Percentiles rank a stretch among this genome's conserved stretches.
These are phyloP conservation scores for Dictyophora rubrovolvata DNA, from an alignment of 768 basidiomycete genomes.

Conservation along the genomic window DNA sequence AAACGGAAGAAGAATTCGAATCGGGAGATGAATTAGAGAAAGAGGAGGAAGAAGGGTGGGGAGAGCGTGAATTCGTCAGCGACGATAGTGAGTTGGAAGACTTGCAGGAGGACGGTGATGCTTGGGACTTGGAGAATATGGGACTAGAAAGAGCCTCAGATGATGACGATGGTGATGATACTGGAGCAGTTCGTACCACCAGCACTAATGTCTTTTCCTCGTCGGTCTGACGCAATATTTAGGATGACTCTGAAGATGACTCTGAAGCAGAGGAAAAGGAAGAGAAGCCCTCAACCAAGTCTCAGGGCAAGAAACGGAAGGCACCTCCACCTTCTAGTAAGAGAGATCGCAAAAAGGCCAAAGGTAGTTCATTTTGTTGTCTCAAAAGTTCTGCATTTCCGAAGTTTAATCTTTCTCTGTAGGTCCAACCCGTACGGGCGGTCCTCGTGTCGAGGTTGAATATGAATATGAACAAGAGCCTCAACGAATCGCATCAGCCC, in stretches of 20 bases:
- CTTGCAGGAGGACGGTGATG: conserved; percentile 20
- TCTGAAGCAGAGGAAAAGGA: conserved; percentile 20
- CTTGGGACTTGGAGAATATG: conserved; percentile 28
- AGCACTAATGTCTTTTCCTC: not conserved
- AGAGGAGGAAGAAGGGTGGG: conserved; percentile 39
- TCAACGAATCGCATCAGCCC: not conserved
- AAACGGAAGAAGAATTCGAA: conserved; percentile 41
- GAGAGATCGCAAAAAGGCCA: conserved; percentile 49
- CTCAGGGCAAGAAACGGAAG: conserved; percentile 42
- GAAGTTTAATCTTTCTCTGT: not conserved
- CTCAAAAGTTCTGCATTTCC: not conserved
- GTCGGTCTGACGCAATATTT: conserved; percentile 21
- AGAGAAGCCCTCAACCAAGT: conserved; percentile 51
- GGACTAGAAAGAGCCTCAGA: conserved; percentile 36
- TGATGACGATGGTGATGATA: conserved; percentile 32
- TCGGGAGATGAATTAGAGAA: conserved; percentile 37
- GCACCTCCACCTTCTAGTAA: conserved; percentile 37
- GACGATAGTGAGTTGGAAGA: conserved; percentile 39
- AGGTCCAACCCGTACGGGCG: conserved; percentile 31
- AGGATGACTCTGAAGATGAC: conserved; percentile 26
- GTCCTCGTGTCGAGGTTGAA: conserved; percentile 85
- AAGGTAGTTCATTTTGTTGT: conserved; percentile 36
- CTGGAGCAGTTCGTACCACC: conserved; percentile 10
- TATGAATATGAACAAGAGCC: conserved; percentile 85
- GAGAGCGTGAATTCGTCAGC: conserved; percentile 47